Conservation (phyloP, 2,329 filamentous ascomycete species). For the Exophiala calicioides region DNA sequence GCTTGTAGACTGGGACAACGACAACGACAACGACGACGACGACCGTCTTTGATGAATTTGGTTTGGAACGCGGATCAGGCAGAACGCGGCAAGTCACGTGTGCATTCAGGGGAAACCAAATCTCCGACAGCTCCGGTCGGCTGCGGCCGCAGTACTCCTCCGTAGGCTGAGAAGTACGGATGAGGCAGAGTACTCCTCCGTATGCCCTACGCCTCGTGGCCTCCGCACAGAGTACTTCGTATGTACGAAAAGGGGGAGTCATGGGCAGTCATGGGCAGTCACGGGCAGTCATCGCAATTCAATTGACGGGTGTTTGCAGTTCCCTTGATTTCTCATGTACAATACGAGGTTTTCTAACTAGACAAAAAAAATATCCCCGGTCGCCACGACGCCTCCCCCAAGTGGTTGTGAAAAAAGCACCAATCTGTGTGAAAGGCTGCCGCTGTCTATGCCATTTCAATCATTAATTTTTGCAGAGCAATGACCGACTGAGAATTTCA, state of each 20-base stretch:
- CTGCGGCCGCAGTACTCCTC: too few species aligned
- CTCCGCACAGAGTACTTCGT: neutral
- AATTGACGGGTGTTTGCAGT: slow-evolving; percentile 19
- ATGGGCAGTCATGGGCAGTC: too few species aligned
- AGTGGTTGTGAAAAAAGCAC: slow-evolving; percentile 17
- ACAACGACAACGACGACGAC: too few species aligned
- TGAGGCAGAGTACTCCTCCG: too few species aligned
- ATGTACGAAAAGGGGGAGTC: too few species aligned
- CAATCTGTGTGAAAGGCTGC: slow-evolving; percentile 19
- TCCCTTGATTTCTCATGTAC: slow-evolving; percentile 27
- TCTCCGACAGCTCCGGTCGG: slow-evolving; percentile 13
- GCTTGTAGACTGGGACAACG: too few species aligned
- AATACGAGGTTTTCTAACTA: slow-evolving; percentile 27
- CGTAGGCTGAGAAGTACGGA: too few species aligned
- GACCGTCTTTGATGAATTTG: too few species aligned
- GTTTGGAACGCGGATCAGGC: neutral
- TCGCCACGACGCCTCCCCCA: slow-evolving; percentile 16
- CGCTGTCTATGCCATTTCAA: slow-evolving; percentile 32
- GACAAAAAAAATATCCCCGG: slow-evolving; percentile 17
- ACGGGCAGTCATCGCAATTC: too few species aligned
- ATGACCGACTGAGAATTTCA: slow-evolving; percentile 14
- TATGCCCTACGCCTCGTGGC: too few species aligned
- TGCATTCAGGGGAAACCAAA: slow-evolving; percentile 11
- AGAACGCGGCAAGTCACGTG: slow-evolving; percentile 17
- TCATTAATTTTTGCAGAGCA: slow-evolving; percentile 26